phyloP scores from a whole-genome alignment of 352 stramenopile genomes.

The Peronospora tabacina region DNA sequence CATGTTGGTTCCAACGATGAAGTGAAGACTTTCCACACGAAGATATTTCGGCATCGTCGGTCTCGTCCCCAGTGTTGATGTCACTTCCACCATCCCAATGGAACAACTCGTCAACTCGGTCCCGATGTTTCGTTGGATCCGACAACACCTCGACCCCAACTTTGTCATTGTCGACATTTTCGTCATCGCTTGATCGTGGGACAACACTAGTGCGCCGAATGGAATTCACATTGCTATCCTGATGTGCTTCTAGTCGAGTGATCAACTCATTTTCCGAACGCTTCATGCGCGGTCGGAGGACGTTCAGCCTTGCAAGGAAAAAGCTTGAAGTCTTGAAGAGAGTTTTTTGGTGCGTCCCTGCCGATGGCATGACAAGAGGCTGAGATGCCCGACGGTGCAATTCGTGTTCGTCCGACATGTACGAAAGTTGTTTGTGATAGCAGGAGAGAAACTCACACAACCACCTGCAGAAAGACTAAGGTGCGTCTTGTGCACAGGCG shows the following conservation, averaged over 20 bases:
- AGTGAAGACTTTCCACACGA: slow-evolving; percentile 7
- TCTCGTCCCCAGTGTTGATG: slow-evolving; percentile 7
- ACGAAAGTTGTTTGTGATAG: slow-evolving; percentile 4
- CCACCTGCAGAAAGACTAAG: slow-evolving; percentile 9
- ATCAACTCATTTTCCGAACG: slow-evolving; percentile 1
- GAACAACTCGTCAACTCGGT: neutral
- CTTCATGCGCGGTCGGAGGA: slow-evolving; percentile 12
- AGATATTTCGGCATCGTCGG: slow-evolving; percentile 10
- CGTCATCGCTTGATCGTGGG: slow-evolving; percentile 4
- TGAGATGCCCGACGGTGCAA: slow-evolving; percentile 13
- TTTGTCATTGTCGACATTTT: slow-evolving; percentile 6
- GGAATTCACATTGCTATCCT: slow-evolving; percentile 14
- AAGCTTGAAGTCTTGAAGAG: slow-evolving; percentile 21
- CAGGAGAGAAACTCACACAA: slow-evolving; percentile 10
- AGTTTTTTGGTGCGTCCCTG: slow-evolving; percentile 4
- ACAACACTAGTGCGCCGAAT: slow-evolving; percentile 16
- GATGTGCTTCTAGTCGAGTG: slow-evolving; percentile 7
- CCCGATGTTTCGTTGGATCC: slow-evolving; percentile 4
- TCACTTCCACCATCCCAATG: slow-evolving; percentile 1
- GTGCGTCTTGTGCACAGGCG: too few relatives aligned
- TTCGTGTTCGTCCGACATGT: slow-evolving; percentile 26
- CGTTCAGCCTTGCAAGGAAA: slow-evolving; percentile 18
- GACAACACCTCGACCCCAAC: slow-evolving; percentile 6
- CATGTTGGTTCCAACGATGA: slow-evolving; percentile 16
- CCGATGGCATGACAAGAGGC: slow-evolving; percentile 5